Evolutionary conservation across 2,329 filamentous ascomycete species (phyloP), one percentile per base, ranked within the genome.

Genomic region (Aspergillus fumigatiaffinis): DNA sequence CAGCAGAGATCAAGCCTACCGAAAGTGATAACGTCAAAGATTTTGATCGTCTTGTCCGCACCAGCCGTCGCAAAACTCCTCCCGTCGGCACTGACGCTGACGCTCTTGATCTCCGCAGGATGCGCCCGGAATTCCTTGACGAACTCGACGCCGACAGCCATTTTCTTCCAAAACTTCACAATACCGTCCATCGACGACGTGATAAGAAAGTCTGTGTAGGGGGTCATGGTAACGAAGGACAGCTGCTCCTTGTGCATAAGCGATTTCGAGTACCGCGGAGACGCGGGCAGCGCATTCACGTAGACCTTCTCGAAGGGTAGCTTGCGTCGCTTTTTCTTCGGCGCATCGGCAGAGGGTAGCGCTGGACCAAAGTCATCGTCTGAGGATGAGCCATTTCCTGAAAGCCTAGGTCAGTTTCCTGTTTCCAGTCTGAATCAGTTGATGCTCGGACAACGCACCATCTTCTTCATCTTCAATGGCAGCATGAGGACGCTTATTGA

Each of bases 131-230:
- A 99, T 77, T 99, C 92, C 77, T 99, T 99, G 53, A 97, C 93
- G 70, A 99, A 99, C 77, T 99, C 95, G 57, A 99, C 90, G 0
- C 91, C 91, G 35, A 90, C 87, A 1, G 86, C 87, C 62, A 90
- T 84, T 78, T 99, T 99, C 79, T 99, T 99, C 94, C 94, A 99
- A 74, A 99, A 99, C 75, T 99, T 99, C 66, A 97, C 93, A 0
- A 93, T 89, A n/a, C 95, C 95, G 71, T 99, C 94, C 47, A 90
- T 79, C 0, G 94, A 97, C 60, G 90, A 91, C 1, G 94, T 99
- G 61, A 99, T 94, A 41, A 99, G 81, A 71, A 99, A 99, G 66
- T 97, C 94, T 58, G 93, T 97, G 58, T 88, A 80, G 0, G 92
- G 92, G 1, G 95, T 96, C 73, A 96, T 87, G 12, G 88, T 95